phyloP scores from a whole-genome alignment of 1,284 basidiomycete species.

The Pascua guehoae region DNA sequence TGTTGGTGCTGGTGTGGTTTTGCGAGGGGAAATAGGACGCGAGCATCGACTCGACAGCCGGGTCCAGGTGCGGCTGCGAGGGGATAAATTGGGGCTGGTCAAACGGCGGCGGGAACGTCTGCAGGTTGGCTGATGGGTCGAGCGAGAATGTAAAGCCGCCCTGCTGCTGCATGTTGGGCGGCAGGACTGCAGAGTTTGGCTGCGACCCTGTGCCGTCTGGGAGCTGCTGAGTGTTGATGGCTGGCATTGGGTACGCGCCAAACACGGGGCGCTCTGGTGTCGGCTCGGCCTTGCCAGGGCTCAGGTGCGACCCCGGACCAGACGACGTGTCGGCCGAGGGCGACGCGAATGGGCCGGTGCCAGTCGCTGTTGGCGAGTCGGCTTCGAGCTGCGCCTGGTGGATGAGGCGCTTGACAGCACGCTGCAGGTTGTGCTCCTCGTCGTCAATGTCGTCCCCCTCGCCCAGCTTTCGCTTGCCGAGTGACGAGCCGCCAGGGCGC shows the following conservation, averaged over 20 bases:
- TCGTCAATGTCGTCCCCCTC: slow-evolving; percentile 28
- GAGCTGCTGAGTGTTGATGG: neutral
- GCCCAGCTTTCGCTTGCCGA: slow-evolving; percentile 44
- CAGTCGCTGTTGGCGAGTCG: slow-evolving; percentile 27
- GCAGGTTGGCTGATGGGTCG: slow-evolving; percentile 21
- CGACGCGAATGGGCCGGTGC: slow-evolving; percentile 17
- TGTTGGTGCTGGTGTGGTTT: slow-evolving; percentile 1
- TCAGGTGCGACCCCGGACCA: neutral
- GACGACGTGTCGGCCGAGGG: slow-evolving; percentile 6
- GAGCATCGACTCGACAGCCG: slow-evolving; percentile 40
- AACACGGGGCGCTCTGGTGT: slow-evolving; percentile 39
- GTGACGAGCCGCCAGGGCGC: slow-evolving; percentile 26
- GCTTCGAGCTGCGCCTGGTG: slow-evolving; percentile 44
- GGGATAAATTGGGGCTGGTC: slow-evolving; percentile 36
- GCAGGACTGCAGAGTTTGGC: too few relatives aligned
- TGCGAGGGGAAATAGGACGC: slow-evolving; percentile 36
- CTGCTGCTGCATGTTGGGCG: slow-evolving; percentile 1
- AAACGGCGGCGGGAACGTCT: slow-evolving; percentile 29
- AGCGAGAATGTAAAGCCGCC: slow-evolving; percentile 28
- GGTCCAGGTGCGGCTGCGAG: slow-evolving; percentile 31
- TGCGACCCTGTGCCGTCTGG: too few relatives aligned
- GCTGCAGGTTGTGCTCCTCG: slow-evolving; percentile 43
- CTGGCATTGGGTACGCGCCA: slow-evolving; percentile 45
- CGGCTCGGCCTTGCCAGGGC: slow-evolving; percentile 13
- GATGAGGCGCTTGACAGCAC: slow-evolving; percentile 49